phyloP scores from a whole-genome alignment of 176 grass and related monocot species.

The Oryza meyeriana region DNA sequence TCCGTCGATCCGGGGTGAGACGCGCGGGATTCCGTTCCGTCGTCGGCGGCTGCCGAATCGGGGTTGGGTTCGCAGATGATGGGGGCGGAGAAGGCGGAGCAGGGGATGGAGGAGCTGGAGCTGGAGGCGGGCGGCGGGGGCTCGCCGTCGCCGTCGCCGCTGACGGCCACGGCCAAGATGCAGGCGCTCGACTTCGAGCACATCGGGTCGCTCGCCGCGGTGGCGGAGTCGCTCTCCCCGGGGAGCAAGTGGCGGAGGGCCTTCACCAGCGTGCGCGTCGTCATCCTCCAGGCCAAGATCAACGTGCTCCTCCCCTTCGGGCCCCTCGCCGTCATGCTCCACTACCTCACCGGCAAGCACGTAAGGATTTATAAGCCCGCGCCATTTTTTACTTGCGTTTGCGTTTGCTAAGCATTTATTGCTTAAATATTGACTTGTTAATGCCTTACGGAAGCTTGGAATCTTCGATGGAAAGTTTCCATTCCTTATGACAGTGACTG shows the following conservation, averaged over 20 bases:
- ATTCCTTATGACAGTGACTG: not conserved
- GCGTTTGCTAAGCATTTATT: not conserved
- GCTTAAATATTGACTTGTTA: not conserved
- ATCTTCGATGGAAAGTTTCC: not conserved
- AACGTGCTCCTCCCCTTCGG: constrained; percentile 92
- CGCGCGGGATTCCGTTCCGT: no score
- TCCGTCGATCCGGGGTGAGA: not conserved
- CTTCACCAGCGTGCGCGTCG: constrained; percentile 68
- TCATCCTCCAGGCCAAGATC: constrained; percentile 90
- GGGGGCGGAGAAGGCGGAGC: constrained; percentile 59
- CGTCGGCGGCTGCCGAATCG: not conserved
- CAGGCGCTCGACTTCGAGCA: constrained; percentile 82
- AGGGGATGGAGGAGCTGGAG: constrained; percentile 45
- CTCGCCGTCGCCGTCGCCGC: constrained; percentile 23
- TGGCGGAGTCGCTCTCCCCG: constrained; percentile 64
- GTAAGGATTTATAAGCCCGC: constrained; percentile 38
- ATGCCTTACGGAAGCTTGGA: not conserved
- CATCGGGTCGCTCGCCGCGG: constrained; percentile 75
- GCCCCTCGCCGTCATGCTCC: constrained; percentile 83
- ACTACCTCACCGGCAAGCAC: constrained; percentile 78
- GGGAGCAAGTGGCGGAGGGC: constrained; percentile 59
- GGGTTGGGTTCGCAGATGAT: constrained; percentile 50
- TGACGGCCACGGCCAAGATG: constrained; percentile 53
- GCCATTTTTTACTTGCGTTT: not conserved
- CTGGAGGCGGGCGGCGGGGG: constrained; percentile 9